Percentiles rank a stretch among this genome's conserved stretches.
These are phyloP conservation scores for Nannochloropsis oceanica DNA, from an alignment of 108 stramenopile species.

Conservation along the genomic window DNA sequence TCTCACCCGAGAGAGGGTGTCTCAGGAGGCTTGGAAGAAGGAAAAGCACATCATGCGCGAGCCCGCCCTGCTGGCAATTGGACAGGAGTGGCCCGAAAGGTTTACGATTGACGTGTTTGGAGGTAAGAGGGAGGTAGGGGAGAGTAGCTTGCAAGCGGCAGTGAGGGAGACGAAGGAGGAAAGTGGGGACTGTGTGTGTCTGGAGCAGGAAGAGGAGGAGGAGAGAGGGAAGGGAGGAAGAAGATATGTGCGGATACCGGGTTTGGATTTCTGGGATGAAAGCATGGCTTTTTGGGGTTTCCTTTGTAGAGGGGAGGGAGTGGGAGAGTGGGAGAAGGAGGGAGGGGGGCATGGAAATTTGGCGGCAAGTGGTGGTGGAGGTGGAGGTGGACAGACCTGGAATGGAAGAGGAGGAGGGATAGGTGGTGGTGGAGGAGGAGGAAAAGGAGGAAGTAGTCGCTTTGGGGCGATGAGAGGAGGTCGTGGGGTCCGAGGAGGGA, in stretches of 20 bases:
- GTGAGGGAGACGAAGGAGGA: background rate
- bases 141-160: background rate
- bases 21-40: background rate
- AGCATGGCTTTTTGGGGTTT: background rate
- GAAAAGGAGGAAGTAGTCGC: background rate
- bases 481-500: background rate
- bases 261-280: background rate
- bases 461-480: background rate
- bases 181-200: background rate
- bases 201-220: background rate
- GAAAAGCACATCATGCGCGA: background rate
- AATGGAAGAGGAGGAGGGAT: slow-evolving; percentile 44
- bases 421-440: background rate
- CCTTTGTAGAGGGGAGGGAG: background rate
- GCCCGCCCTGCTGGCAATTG: background rate
- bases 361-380: background rate
- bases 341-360: background rate
- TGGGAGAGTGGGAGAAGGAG: slow-evolving; percentile 50
- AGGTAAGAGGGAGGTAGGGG: background rate
- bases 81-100: background rate
- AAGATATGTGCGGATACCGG: background rate
- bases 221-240: background rate
- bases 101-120: background rate
- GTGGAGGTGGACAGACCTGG: slow-evolving; percentile 38
- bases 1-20: background rate